Evolutionary conservation across 129 eudicot genomes (phyloP), one percentile per base, ranked within the genome.

Genomic region (Escallonia herrerae): DNA sequence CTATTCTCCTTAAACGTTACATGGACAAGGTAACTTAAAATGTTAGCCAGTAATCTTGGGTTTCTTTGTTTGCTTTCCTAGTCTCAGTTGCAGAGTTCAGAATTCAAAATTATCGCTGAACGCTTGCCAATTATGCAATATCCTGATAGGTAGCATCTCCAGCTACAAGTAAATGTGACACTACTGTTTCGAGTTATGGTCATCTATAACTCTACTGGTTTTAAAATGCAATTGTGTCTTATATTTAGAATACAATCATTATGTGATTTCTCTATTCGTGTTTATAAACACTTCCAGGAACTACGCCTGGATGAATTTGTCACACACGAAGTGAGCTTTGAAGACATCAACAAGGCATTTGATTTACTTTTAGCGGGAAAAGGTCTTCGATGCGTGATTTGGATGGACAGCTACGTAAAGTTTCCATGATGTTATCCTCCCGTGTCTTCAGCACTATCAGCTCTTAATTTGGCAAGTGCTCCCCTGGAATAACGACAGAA

Each of bases 1-100:
- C 94, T 5, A 68, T 71, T 22, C 83, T 91, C 13, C 64, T 80
- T 5, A 76, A 85, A 74, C 81, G 81, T 11, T 91, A 85, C 73
- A 55, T 87, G 82, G 87, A 66, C 62, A 68, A 82, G 78, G 83
- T 82, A 60, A 47, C 13, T 9, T 52, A 37, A 58, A 58, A 58
- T 33, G 4, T 9, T 38, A 33, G 3, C 2, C 62, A 38, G 13
- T 7, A 15, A 6, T 56, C n/a, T 44, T 40, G 33, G 33, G 33
- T 10, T 57, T 44, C 39, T 39, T 40, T 11, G 4, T 47, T 50
- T 54, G 13, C 8, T 5, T 55, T 4, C 12, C 62, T 43, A 22
- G 33, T 22, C 52, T 48, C 14, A 3, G 50, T 4, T 46, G 7
- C 50, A 46, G 10, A 46, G 50, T 46, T 46, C 50, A 46, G 2